Conservation (phyloP, 306 rosid species). For the Glycyrrhiza uralensis region DNA sequence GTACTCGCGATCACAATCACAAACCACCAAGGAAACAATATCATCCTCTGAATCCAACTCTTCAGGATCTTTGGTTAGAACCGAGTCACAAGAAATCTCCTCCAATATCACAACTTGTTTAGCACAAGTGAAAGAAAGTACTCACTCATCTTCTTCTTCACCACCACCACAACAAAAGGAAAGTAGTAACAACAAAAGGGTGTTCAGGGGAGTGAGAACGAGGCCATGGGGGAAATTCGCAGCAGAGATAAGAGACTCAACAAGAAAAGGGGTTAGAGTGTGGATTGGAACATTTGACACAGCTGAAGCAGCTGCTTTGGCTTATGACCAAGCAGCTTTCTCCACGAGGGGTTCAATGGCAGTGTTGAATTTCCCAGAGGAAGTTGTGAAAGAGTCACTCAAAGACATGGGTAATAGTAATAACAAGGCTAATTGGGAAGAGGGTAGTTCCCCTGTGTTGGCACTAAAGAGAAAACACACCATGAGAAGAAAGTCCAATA, state of each 20-base stretch:
- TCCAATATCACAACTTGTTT: neutral
- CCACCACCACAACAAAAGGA: neutral
- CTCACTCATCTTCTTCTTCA: neutral
- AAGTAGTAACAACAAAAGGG: neutral
- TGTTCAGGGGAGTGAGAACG: conserved; percentile 59
- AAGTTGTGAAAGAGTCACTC: conserved; percentile 39
- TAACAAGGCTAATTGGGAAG: conserved; percentile 20
- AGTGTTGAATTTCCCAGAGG: conserved; percentile 64
- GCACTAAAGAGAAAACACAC: conserved; percentile 59
- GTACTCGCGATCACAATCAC: conserved; percentile 4
- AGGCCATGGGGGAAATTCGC: conserved; percentile 94
- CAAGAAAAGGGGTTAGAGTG: conserved; percentile 69
- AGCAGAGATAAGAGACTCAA: conserved; percentile 87
- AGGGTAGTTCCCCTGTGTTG: conserved; percentile 58
- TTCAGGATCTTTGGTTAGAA: neutral
- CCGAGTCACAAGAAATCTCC: conserved; percentile 35
- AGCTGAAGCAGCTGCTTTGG: conserved; percentile 81
- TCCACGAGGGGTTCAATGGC: conserved; percentile 58
- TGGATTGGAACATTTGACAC: conserved; percentile 94
- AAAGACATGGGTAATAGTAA: conserved; percentile 9
- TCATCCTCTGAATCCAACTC: conserved; percentile 10
- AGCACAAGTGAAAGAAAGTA: neutral
- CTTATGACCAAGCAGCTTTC: conserved; percentile 86
- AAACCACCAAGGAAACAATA: conserved; percentile 12
- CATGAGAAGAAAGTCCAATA: conserved; percentile 19